phyloP scores from a whole-genome alignment of 495 filamentous ascomycete species.

The Clohesyomyces aquaticus region DNA sequence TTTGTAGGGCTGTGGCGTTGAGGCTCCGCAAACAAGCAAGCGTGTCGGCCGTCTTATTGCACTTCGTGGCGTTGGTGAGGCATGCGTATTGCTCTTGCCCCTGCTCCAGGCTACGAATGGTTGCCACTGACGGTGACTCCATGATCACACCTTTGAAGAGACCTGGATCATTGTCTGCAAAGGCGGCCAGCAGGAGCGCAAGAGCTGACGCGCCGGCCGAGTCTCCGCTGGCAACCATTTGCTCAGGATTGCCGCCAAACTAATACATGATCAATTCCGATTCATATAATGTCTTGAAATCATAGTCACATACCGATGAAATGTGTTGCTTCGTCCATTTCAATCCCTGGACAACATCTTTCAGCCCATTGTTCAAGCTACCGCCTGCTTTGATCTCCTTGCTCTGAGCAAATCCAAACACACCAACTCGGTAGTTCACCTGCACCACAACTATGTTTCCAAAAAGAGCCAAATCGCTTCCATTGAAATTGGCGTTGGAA shows the following conservation, averaged over 20 bases:
- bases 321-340: slow-evolving; percentile 71
- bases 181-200: slow-evolving; percentile 67
- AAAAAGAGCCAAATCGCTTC: slow-evolving; percentile 60
- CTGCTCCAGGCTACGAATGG: slow-evolving; percentile 60
- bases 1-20: slow-evolving; percentile 55
- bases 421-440: slow-evolving; percentile 72
- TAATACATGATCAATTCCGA: slow-evolving; percentile 36
- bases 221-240: slow-evolving; percentile 72
- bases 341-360: slow-evolving; percentile 68
- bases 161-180: slow-evolving; percentile 57
- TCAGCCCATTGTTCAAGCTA: slow-evolving; percentile 70
- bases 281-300: not conserved
- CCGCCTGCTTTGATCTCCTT: slow-evolving; percentile 57
- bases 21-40: slow-evolving; percentile 62
- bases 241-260: slow-evolving; percentile 74
- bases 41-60: slow-evolving; percentile 52
- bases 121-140: slow-evolving; percentile 67
- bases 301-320: slow-evolving; percentile 49
- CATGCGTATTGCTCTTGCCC: slow-evolving; percentile 68
- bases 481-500: slow-evolving; percentile 70
- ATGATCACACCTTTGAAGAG: slow-evolving; percentile 53
- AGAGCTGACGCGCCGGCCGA: slow-evolving; percentile 72
- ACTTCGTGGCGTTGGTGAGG: slow-evolving; percentile 60
- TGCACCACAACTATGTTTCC: slow-evolving; percentile 68
- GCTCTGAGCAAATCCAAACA: slow-evolving; percentile 71